phyloP scores from a whole-genome alignment of 768 basidiomycete genomes.

The Galerina marginata region DNA sequence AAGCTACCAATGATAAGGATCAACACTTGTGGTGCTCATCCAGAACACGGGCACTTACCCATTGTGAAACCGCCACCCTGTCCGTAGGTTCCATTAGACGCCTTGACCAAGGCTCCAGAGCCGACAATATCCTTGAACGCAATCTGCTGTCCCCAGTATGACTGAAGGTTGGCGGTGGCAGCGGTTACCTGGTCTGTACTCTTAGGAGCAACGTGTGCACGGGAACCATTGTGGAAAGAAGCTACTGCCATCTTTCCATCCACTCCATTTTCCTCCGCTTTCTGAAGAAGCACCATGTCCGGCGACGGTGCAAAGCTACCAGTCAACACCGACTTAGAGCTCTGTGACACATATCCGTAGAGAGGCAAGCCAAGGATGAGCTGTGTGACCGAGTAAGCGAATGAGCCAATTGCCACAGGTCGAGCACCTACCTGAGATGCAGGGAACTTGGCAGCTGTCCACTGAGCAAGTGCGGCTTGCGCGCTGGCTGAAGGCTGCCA shows the following conservation, averaged over 20 bases:
- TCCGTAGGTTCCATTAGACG: conserved; percentile 50
- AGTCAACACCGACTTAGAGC: conserved; percentile 48
- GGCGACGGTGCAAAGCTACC: conserved; percentile 45
- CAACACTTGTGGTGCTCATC: background rate
- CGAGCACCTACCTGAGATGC: conserved; percentile 48
- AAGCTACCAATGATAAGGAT: conserved; percentile 38
- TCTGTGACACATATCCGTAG: conserved; percentile 70
- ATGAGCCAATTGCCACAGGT: conserved; percentile 43
- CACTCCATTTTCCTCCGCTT: conserved; percentile 38
- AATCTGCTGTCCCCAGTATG: conserved; percentile 58
- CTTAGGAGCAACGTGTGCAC: conserved; percentile 26
- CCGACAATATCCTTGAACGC: conserved; percentile 54
- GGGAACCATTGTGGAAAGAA: conserved; percentile 54
- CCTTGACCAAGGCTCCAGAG: conserved; percentile 53
- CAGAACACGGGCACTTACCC: conserved; percentile 34
- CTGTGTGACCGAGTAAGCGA: conserved; percentile 16
- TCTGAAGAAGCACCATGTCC: conserved; percentile 46
- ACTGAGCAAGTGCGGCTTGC: conserved; percentile 61
- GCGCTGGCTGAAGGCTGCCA: conserved; percentile 71
- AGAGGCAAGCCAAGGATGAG: conserved; percentile 71
- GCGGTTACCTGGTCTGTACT: conserved; percentile 14
- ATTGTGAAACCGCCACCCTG: conserved; percentile 55
- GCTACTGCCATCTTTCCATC: conserved; percentile 33
- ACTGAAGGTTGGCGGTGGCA: conserved; percentile 44
- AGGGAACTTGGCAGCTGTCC: conserved; percentile 72